Evolutionary conservation across 2,329 filamentous ascomycete genomes (phyloP).

Genomic region (Nemania bipapillata): DNA sequence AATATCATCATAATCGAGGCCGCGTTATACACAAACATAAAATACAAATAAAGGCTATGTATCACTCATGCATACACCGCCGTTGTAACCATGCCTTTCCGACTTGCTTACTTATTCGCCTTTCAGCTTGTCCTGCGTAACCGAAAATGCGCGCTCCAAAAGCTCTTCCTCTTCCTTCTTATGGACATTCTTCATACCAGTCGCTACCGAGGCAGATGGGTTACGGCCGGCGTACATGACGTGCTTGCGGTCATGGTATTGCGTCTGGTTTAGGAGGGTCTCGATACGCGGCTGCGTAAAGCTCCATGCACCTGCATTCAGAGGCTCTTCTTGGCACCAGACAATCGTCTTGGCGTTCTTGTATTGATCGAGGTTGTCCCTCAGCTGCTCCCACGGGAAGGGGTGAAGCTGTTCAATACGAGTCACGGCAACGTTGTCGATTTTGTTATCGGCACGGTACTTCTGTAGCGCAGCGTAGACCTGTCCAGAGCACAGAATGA

Average conservation of each 20-base stretch:
- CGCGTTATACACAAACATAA: constrained; percentile 51
- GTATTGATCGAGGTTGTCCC: constrained; percentile 96
- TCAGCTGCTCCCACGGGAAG: constrained; percentile 97
- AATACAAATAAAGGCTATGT: constrained; percentile 42
- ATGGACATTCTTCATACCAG: constrained; percentile 88
- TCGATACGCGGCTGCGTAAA: constrained; percentile 98
- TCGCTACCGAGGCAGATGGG: constrained; percentile 92
- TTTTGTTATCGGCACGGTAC: constrained; percentile 84
- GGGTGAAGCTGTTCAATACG: constrained; percentile 98
- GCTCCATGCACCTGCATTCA: constrained; percentile 96
- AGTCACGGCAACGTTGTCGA: constrained; percentile 92
- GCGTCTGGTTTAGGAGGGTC: constrained; percentile 91
- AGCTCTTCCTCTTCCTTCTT: constrained; percentile 92
- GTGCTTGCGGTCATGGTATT: constrained; percentile 92
- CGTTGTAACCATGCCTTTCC: constrained; percentile 37
- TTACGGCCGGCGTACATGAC: constrained; percentile 97
- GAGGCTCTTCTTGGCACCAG: constrained; percentile 96
- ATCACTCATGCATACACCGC: constrained; percentile 38
- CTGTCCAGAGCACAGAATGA: constrained; percentile 94
- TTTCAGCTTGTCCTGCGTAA: constrained; percentile 76
- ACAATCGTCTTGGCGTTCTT: constrained; percentile 98
- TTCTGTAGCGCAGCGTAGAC: constrained; percentile 92
- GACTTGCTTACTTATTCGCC: constrained; percentile 62
- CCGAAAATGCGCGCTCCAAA: constrained; percentile 71
- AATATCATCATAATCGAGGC: constrained; percentile 42